Conservation (phyloP, 2,329 filamentous ascomycete genomes). For the Epichloe typhina region DNA sequence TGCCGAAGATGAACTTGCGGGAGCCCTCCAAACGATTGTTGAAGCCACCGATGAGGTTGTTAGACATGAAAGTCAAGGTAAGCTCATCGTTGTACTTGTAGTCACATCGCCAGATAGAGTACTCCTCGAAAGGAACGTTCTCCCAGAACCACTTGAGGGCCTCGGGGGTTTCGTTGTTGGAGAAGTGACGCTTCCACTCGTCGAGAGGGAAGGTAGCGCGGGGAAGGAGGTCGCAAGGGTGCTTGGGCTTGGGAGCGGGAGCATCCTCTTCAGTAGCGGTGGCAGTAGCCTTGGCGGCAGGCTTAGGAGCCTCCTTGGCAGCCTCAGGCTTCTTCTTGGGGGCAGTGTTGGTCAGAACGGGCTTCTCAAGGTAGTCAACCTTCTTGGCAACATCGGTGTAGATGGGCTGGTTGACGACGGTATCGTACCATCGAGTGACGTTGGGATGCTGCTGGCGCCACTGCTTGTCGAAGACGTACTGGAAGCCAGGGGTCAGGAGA, state of each 20-base stretch:
- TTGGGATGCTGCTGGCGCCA: conserved; percentile 77
- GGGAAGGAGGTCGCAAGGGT: conserved; percentile 77
- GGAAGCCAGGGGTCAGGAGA: conserved; percentile 76
- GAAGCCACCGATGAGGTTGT: conserved; percentile 97
- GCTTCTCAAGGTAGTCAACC: conserved; percentile 69
- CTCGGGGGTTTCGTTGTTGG: conserved; percentile 77
- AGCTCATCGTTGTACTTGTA: conserved; percentile 99
- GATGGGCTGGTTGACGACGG: conserved; percentile 83
- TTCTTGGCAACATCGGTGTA: conserved; percentile 69
- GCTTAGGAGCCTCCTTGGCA: conserved; percentile 57
- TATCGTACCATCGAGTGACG: conserved; percentile 87
- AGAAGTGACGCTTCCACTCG: conserved; percentile 98
- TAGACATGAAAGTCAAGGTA: conserved; percentile 95
- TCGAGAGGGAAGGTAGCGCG: conserved; percentile 74
- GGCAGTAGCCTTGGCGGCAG: conserved; percentile 12
- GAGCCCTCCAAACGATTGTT: conserved; percentile 93
- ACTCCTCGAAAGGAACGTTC: conserved; percentile 86
- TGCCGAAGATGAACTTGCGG: conserved; percentile 96
- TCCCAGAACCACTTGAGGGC: conserved; percentile 98
- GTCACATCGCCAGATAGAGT: conserved; percentile 84
- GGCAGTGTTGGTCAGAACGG: conserved; percentile 54
- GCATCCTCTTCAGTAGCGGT: conserved; percentile 25
- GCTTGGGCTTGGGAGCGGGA: conserved; percentile 78
- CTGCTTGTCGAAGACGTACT: conserved; percentile 86
- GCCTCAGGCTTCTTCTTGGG: conserved; percentile 73